Conservation (phyloP, 169 alveolate genomes). For the Plasmodium cynomolgi region DNA sequence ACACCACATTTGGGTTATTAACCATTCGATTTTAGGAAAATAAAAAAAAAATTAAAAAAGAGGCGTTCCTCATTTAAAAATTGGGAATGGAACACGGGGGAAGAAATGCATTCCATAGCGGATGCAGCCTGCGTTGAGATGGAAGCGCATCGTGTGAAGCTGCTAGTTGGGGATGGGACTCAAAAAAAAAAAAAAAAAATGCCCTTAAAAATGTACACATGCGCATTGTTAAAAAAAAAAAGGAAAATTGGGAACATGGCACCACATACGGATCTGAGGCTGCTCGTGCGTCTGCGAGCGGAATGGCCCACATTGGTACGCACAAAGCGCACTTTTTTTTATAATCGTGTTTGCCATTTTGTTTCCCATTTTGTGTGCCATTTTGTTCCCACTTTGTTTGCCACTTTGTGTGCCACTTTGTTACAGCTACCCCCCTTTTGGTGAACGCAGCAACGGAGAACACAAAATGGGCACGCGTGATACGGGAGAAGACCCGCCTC, state of each 20-base stretch:
- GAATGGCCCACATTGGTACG: not conserved
- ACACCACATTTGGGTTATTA: not conserved
- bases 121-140: not conserved
- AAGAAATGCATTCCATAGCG: not conserved
- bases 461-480: not conserved
- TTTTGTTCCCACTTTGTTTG: not conserved
- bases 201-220: not conserved
- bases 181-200: not conserved
- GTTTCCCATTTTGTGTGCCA: not conserved
- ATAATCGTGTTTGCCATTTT: not conserved
- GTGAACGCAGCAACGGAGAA: not conserved
- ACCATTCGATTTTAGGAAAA: not conserved
- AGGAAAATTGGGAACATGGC: not conserved
- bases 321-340: not conserved
- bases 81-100: not conserved
- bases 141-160: constrained; percentile 2
- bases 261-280: not conserved
- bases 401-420: not conserved
- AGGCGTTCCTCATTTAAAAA: not conserved
- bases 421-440: not conserved
- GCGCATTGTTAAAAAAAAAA: not conserved
- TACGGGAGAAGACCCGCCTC: not conserved
- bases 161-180: not conserved
- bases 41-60: not conserved
- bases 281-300: not conserved